Conservation (phyloP, 2,329 filamentous ascomycete species). For the Periconia sp. region DNA sequence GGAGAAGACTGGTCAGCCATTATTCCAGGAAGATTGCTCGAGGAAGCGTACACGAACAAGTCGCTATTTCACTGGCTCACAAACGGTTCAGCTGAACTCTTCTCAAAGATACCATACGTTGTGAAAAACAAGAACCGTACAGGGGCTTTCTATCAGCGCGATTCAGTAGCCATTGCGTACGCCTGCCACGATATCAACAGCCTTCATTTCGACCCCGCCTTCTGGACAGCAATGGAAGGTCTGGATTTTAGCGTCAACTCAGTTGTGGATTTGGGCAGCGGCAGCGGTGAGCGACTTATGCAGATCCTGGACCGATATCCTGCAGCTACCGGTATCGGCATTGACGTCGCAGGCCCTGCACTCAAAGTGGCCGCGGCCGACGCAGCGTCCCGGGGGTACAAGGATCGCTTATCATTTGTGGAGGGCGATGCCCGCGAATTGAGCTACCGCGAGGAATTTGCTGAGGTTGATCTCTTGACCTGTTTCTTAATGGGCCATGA, state of each 20-base stretch:
- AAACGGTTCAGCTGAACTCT: constrained; percentile 1
- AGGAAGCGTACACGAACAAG: constrained; percentile 2
- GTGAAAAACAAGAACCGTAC: constrained; percentile 3
- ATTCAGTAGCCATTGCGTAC: constrained; percentile 6
- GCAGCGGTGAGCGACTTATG: constrained; percentile 6
- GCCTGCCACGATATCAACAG: constrained; percentile 11
- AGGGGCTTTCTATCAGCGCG: constrained; percentile 1
- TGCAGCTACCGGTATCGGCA: constrained; percentile 7
- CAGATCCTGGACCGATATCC: constrained; percentile 12
- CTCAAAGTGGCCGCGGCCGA: constrained; percentile 8
- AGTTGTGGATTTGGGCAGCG: constrained; percentile 5
- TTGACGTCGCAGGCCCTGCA: constrained; percentile 11
- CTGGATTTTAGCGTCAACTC: constrained; percentile 9
- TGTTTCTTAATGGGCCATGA: constrained; percentile 16
- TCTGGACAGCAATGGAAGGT: constrained; percentile 12
- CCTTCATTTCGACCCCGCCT: constrained; percentile 11
- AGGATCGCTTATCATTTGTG: constrained; percentile 9
- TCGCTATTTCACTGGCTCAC: constrained; percentile 6
- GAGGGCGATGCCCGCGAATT: constrained; percentile 10
- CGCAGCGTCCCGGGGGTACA: constrained; percentile 5
- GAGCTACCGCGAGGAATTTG: constrained; percentile 11
- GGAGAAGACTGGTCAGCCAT: not conserved
- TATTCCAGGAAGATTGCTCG: not conserved
- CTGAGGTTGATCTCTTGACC: constrained; percentile 10
- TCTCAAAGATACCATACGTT: constrained; percentile 1